These are phyloP conservation scores for Penicillium janthinellum DNA, from an alignment of 2,329 filamentous ascomycete species.

Conservation along the genomic window DNA sequence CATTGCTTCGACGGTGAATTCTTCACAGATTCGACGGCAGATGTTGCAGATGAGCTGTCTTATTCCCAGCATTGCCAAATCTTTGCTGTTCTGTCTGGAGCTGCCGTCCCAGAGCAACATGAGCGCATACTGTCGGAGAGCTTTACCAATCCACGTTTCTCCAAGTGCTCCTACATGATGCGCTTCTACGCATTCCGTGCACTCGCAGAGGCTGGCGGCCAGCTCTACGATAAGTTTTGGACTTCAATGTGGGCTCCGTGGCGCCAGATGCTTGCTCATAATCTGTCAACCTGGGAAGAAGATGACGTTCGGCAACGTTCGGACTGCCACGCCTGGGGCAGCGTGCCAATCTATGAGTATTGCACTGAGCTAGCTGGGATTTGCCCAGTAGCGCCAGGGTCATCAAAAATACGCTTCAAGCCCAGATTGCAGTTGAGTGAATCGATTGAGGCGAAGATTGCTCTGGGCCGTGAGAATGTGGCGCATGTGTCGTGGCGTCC, in stretches of 20 bases:
- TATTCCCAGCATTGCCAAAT: constrained; percentile 37
- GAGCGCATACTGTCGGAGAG: constrained; percentile 31
- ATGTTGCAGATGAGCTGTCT: constrained; percentile 24
- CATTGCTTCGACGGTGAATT: constrained; percentile 36
- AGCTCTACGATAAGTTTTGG: constrained; percentile 40
- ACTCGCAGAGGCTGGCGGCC: constrained; percentile 35
- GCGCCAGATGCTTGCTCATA: constrained; percentile 41
- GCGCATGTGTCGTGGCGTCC: constrained; percentile 24
- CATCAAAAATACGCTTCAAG: constrained; percentile 21
- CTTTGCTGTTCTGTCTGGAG: constrained; percentile 34
- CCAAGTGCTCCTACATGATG: constrained; percentile 45
- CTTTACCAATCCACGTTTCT: constrained; percentile 32
- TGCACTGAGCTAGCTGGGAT: constrained; percentile 40
- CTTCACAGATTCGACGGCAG: constrained; percentile 38
- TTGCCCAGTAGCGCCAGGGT: constrained; percentile 17
- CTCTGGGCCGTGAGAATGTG: constrained; percentile 26
- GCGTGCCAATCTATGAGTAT: constrained; percentile 47
- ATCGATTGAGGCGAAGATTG: constrained; percentile 22
- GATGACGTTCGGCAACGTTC: constrained; percentile 47
- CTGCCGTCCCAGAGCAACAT: constrained; percentile 12
- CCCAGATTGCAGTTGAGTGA: constrained; percentile 21
- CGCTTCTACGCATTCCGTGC: constrained; percentile 46
- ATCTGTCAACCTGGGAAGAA: constrained; percentile 48
- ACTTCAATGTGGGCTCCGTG: constrained; percentile 38
- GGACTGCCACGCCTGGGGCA: constrained; percentile 51